A percentile compares a stretch with the other conserved stretches of the same genome.
phyloP scores from a whole-genome alignment of 805 yeast genomes.

The Lipomyces oligophaga region DNA sequence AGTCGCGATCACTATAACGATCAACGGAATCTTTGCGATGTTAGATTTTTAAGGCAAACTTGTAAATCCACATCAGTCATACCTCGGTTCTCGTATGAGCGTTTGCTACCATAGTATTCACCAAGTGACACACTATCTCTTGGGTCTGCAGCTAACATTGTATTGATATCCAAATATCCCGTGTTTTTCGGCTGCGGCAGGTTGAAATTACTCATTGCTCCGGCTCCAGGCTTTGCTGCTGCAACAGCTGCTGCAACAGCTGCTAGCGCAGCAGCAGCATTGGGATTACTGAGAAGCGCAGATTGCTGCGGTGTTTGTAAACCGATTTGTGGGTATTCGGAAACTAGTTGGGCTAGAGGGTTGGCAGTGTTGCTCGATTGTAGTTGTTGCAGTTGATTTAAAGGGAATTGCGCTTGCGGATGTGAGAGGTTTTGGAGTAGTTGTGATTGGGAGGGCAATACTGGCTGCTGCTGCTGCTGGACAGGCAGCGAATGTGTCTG shows the following conservation, averaged over 20 bases:
- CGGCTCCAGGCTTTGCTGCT: slow-evolving; percentile 7
- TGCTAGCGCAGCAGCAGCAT: slow-evolving; percentile 27
- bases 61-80: no score
- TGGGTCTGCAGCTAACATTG: slow-evolving; percentile 6
- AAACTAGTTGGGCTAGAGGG: neutral
- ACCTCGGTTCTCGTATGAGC: slow-evolving; percentile 1
- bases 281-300: neutral
- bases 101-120: slow-evolving; percentile 7
- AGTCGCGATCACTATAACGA: neutral
- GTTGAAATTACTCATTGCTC: neutral
- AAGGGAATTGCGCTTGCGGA: no score
- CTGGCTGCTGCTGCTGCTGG: neutral
- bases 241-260: slow-evolving; percentile 26
- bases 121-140: slow-evolving; percentile 15
- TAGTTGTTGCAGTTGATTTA: neutral
- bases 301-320: neutral
- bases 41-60: no score
- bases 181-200: slow-evolving; percentile 16
- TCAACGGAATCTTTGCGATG: neutral
- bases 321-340: neutral
- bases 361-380: neutral
- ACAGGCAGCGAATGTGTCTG: slow-evolving; percentile 1
- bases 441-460: slow-evolving; percentile 1
- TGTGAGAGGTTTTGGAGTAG: no score
- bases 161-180: slow-evolving; percentile 11